Evolutionary conservation across 148 eudicot species (phyloP), one percentile per base, ranked within the genome.

Genomic region (Camellia granthamiana): DNA sequence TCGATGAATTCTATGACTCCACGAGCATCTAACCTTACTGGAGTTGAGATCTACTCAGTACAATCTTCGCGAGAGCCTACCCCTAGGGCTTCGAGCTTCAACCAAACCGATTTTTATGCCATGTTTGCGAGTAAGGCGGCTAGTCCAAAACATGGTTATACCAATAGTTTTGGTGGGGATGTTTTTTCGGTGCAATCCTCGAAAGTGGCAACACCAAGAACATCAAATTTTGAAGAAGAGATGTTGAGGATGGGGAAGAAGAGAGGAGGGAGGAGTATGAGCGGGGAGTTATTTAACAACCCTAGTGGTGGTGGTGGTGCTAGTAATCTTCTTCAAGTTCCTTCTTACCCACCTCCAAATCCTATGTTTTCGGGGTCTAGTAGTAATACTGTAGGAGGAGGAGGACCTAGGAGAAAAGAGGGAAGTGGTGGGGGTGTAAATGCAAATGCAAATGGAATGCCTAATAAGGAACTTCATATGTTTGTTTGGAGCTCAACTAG

Each of bases 181-280:
- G 97, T 93, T 2, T 93, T 87, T 63, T 93, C 99, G 0, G 12
- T 93, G 69, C 99, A 93, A 51, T 95, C 98, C 0, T 95, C 98
- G 0, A 95, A 95, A 75, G 98, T 97, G 2, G 90, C 91, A 3
- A 95, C 97, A 0, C 98, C 98, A 0, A 87, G 98, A 55, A 88
- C 96, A 2, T 95, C 98, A 2, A 95, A 95, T 71, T 95, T 95
- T 21, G 98, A 95, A n/a, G 97, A 94, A 74, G 98, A 95, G 76
- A 83, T 91, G 93, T 43, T 90, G 75, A 85, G 68, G 75, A 88
- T 79, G 11, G 90, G 82, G 80, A 87, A 84, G 87, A 92, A 82
- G 81, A 88, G 65, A 76, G 85, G 62, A 1, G 97, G 94, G 51
- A 86, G 92, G 88, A 93, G 93, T 69, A 85, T 89, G 92, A 93